Evolutionary conservation across 2,329 filamentous ascomycete genomes (phyloP).

Genomic region (Pestalotiopsis fici): DNA sequence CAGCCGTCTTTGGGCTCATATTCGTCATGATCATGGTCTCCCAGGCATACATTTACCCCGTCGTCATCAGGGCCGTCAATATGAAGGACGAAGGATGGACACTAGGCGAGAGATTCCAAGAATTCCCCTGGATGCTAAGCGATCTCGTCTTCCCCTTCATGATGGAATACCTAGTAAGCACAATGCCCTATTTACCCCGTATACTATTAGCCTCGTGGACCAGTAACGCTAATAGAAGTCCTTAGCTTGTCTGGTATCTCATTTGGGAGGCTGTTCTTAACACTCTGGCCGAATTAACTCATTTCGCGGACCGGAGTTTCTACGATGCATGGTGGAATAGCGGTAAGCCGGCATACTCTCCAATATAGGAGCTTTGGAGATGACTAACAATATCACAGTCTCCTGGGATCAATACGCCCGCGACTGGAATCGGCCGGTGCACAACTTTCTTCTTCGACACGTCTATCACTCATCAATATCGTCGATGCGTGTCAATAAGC

Average conservation of each 20-base stretch:
- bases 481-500: constrained; percentile 68
- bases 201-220: not conserved
- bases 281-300: constrained; percentile 73
- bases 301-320: constrained; percentile 77
- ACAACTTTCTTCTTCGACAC: constrained; percentile 75
- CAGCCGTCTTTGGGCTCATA: constrained; percentile 71
- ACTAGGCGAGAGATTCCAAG: constrained; percentile 59
- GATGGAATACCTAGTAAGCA: constrained; percentile 67
- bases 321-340: constrained; percentile 67
- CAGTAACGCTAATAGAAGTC: not conserved
- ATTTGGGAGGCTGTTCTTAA: constrained; percentile 80
- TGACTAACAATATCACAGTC: constrained; percentile 30
- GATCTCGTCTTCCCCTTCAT: constrained; percentile 79
- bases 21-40: constrained; percentile 80
- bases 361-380: not conserved
- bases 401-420: constrained; percentile 78
- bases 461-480: constrained; percentile 80
- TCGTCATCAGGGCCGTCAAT: constrained; percentile 65
- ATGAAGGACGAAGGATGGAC: constrained; percentile 69
- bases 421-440: constrained; percentile 79
- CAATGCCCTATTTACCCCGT: not conserved
- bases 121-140: constrained; percentile 74
- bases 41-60: constrained; percentile 75
- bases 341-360: constrained; percentile 30
- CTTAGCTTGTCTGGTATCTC: constrained; percentile 71